Evolutionary conservation across 371 early-diverging fungal genomes (phyloP), one percentile per base, ranked within the genome.

Genomic region (Coemansia sp.): DNA sequence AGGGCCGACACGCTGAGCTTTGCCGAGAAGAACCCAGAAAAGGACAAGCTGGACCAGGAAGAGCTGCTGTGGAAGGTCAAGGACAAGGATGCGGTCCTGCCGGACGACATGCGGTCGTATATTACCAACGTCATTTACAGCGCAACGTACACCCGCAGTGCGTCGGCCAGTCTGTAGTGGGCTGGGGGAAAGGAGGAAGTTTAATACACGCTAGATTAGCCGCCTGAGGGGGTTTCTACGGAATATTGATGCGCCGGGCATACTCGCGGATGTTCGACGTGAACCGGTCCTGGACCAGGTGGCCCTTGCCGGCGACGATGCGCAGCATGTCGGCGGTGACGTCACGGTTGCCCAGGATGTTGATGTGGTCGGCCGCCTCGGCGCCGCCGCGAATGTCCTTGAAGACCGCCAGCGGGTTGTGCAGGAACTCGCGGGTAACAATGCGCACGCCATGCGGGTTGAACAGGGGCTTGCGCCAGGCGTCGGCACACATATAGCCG

Each of bases 401-500:
- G 55, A 66, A 69, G 4, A 66, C 65, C 9, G 84, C 78, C 57
- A 80, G 77, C 50, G 82, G 81, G 52, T 82, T 81, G 65, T 94
- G 85, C 36, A 66, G 59, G 74, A 90, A 92, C 77, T 98, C 97
- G 48, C 88, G 83, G 9, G 91, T 85, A 4, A 92, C 83, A 5
- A 94, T 82, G 14, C 83, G 81, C 55, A 90, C 83, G 20, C 84
- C 82, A 16, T 83, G 81, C n/a, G 97, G 97, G 68, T 98, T 98
- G 54, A 84, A 83, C 20, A 82, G 77, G 31, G 83, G 80, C 60
- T 87, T 86, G 55, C 84, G 86, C 98, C 98, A 97, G 6, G 93
- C 96, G 30, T 87, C 83, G 1, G 83, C 85, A 55, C 95, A 93
- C 97, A 98, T 97, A 77, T 92, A 94, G 9, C 95, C 96, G 10